Base-by-base conservation (phyloP, 1,284 basidiomycete species). In the Rhizopogon parksii region DNA sequence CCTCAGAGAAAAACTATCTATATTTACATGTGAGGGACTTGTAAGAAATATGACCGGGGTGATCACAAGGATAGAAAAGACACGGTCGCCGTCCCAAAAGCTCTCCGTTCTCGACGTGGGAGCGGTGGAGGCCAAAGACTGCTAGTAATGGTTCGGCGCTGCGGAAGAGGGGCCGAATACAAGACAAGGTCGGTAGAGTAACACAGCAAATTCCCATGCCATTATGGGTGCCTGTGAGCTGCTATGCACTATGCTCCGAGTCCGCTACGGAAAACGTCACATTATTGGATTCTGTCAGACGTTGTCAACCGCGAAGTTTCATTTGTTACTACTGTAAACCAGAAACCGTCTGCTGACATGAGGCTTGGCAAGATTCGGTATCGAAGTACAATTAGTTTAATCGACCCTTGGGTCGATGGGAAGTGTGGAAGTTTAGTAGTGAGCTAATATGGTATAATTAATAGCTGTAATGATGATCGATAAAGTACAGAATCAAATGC, bases 371-470 rank as follows among this genome's bases (percentile, higher is more conserved):
- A 50, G 32, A 14, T 6, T 14, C 36, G 7, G 36, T 40, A 32
- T 30, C 24, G 37, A 46, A 32, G n/a, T 42, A 12, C 30, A 32
- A 5, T 11, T 32, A 32, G 25, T 43, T 35, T 43, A 35, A 15
- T 25, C 40, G 32, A 54, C 40, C 40, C 47, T 50, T 36, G 32
- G 25, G 12, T 21, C 25, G 38, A 39, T 19, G 47, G 34, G 35
- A 37, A 24, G 30, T 42, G 24, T 15, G 15, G 30, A 47, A 51
- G 37, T 54, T 24, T 24, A 24, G 53, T 36, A 36, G 37, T 55
- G 50, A 35, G 62, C 68, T 65, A 68, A 67, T 65, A 65, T 50
- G 61, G 64, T 62, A 65, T 65, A 68, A 65, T 68, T 68, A 65
- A 61, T 47, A 50, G 40, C 34, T 40, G 66, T 59, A 50, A 34